phyloP scores from a whole-genome alignment of 106 monocot genomes.

The Dioscorea alata region DNA sequence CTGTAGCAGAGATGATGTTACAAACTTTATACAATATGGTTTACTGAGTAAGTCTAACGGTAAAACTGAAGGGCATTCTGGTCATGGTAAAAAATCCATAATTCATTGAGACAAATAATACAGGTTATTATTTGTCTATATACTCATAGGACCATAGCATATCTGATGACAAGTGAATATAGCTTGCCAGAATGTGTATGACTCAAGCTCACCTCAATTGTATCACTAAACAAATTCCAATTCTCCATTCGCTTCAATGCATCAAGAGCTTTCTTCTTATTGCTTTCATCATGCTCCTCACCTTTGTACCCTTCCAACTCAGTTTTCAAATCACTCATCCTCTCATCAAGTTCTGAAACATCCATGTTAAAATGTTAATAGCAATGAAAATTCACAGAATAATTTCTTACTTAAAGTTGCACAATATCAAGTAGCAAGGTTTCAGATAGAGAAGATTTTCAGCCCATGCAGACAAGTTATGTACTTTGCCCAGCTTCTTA shows the following conservation, averaged over 20 bases:
- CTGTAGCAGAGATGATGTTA: constrained; percentile 19
- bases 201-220: constrained; percentile 48
- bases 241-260: constrained; percentile 83
- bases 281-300: constrained; percentile 62
- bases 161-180: background rate
- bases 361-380: background rate
- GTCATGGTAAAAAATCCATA: too few relatives aligned
- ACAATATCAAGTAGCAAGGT: background rate
- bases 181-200: background rate
- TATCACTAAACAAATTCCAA: constrained; percentile 90
- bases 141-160: too few relatives aligned
- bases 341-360: constrained; percentile 80
- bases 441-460: too few relatives aligned
- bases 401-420: background rate
- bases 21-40: background rate
- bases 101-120: too few relatives aligned
- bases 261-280: constrained; percentile 83
- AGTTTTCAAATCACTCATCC: constrained; percentile 88
- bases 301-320: constrained; percentile 76
- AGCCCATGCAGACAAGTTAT: too few relatives aligned
- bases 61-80: too few relatives aligned
- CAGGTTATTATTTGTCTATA: too few relatives aligned
- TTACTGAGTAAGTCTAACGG: too few relatives aligned
- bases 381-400: background rate
- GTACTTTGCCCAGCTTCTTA: too few relatives aligned